phyloP scores from a whole-genome alignment of 2,329 filamentous ascomycete species.

The Ilyonectria mors-panacis region DNA sequence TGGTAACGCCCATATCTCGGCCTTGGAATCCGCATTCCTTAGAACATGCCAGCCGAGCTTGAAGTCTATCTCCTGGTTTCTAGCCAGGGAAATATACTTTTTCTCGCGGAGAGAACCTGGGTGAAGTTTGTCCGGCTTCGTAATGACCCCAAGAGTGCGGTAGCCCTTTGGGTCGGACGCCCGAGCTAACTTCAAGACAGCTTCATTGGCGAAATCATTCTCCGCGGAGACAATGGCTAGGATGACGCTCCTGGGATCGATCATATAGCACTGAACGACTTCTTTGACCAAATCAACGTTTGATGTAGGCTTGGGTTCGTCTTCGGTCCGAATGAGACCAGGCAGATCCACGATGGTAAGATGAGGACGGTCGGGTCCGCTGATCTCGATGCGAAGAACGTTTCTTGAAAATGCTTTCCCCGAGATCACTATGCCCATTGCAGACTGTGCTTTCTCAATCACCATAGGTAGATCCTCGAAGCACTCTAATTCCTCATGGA shows the following conservation, averaged over 20 bases:
- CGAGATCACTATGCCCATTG: constrained; percentile 59
- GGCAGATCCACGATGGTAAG: constrained; percentile 65
- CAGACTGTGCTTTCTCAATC: constrained; percentile 56
- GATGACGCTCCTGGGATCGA: constrained; percentile 59
- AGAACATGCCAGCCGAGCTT: constrained; percentile 43
- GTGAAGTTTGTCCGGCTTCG: constrained; percentile 33
- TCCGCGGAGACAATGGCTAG: constrained; percentile 60
- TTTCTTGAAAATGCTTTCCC: constrained; percentile 35
- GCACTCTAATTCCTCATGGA: background rate
- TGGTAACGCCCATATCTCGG: constrained; percentile 45
- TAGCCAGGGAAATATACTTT: constrained; percentile 18
- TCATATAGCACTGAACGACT: constrained; percentile 59
- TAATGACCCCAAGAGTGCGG: constrained; percentile 37
- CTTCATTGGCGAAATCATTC: constrained; percentile 50
- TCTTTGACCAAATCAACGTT: constrained; percentile 53
- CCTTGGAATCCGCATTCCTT: constrained; percentile 35
- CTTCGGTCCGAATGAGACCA: constrained; percentile 57
- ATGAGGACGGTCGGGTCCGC: constrained; percentile 46
- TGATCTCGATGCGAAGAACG: constrained; percentile 46
- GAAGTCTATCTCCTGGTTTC: constrained; percentile 27
- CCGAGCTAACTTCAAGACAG: constrained; percentile 6
- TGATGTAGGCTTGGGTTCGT: constrained; percentile 51
- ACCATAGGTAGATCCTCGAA: constrained; percentile 42
- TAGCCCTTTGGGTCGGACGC: constrained; percentile 1
- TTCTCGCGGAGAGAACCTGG: constrained; percentile 22